phyloP scores from a whole-genome alignment of 768 basidiomycete species.

The Trametes punicea region DNA sequence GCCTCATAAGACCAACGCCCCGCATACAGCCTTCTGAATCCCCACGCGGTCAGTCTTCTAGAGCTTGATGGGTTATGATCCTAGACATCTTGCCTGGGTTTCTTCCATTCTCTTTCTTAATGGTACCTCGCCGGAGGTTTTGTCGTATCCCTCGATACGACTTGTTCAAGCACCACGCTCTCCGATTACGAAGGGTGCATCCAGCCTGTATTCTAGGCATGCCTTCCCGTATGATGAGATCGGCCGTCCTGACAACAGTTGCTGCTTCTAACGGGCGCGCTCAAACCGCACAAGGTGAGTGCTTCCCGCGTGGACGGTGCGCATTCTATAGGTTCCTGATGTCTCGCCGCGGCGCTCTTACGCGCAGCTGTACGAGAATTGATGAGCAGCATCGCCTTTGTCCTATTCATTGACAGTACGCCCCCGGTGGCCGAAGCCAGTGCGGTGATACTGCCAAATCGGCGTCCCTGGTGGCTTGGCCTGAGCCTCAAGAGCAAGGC shows the following conservation, averaged over 20 bases:
- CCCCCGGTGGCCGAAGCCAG: neutral
- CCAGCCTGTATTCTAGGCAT: neutral
- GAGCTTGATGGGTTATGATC: neutral
- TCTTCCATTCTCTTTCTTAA: neutral
- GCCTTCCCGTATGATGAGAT: constrained; percentile 18
- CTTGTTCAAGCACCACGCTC: neutral
- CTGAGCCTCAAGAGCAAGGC: neutral
- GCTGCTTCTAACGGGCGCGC: constrained; percentile 13
- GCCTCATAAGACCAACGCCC: neutral
- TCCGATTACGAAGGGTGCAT: neutral
- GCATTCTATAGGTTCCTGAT: neutral
- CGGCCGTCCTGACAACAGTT: constrained; percentile 17
- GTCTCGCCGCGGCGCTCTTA: neutral
- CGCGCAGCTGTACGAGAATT: neutral
- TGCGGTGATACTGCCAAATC: neutral
- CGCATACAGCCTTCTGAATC: neutral
- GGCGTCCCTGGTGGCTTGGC: neutral
- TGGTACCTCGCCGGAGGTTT: no score
- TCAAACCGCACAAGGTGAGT: constrained; percentile 11
- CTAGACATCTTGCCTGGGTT: neutral
- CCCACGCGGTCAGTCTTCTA: no score
- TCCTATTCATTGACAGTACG: constrained; percentile 9
- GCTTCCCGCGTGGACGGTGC: neutral
- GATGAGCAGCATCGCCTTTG: neutral
- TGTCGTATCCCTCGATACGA: neutral